These are phyloP conservation scores for Fusarium chuoi DNA, from an alignment of 2,329 filamentous ascomycete genomes.

Conservation along the genomic window DNA sequence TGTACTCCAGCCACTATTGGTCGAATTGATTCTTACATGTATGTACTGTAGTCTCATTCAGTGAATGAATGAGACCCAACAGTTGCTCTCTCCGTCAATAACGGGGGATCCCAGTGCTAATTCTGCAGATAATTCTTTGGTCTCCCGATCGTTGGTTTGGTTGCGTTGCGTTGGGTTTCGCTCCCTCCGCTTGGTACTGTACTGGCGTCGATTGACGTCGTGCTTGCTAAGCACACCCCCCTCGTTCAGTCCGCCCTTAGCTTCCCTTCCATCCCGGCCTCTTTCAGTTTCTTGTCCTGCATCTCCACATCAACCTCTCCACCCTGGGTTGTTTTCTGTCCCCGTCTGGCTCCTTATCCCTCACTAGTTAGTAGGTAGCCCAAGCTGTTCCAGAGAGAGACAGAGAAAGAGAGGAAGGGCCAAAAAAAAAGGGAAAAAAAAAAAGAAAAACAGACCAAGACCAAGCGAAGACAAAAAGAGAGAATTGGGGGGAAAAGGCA, in stretches of 20 bases:
- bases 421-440: too few relatives aligned
- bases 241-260: neutral
- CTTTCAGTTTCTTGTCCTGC: constrained; percentile 22
- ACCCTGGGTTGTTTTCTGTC: constrained; percentile 28
- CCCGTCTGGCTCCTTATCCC: constrained; percentile 24
- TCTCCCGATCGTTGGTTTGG: constrained; percentile 32
- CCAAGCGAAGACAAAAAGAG: neutral
- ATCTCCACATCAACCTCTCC: constrained; percentile 38
- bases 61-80: neutral
- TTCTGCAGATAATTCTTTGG: neutral
- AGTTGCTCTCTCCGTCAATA: neutral
- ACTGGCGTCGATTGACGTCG: constrained; percentile 33
- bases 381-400: neutral
- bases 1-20: neutral
- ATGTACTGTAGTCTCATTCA: neutral
- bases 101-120: neutral
- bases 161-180: constrained; percentile 16
- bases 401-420: neutral
- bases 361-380: constrained; percentile 27
- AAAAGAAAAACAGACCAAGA: neutral
- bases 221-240: constrained; percentile 20
- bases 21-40: neutral
- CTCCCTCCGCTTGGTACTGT: constrained; percentile 26
- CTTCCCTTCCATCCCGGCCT: constrained; percentile 14
- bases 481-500: neutral